phyloP scores from a whole-genome alignment of 2,329 filamentous ascomycete species.

The Orbilia quercus region DNA sequence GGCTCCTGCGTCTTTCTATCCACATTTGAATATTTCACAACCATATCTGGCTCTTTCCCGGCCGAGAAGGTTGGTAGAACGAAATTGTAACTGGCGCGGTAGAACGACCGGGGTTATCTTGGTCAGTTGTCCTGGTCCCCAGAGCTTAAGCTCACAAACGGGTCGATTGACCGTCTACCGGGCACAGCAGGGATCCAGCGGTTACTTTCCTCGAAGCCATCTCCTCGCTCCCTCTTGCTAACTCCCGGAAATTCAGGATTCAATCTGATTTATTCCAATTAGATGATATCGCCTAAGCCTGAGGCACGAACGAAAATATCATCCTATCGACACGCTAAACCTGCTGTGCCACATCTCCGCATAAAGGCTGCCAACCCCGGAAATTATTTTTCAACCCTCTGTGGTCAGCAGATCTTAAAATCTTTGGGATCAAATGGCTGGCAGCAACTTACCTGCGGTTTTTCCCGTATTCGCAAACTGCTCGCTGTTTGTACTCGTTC shows the following conservation, averaged over 20 bases:
- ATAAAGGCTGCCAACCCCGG: slow-evolving; percentile 45
- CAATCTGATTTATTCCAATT: slow-evolving; percentile 34
- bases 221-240: slow-evolving; percentile 2
- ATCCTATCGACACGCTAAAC: slow-evolving; percentile 30
- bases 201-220: not conserved
- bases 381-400: slow-evolving; percentile 29
- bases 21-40: not conserved
- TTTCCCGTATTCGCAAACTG: slow-evolving; percentile 6
- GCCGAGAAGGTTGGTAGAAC: not conserved
- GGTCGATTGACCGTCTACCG: not conserved
- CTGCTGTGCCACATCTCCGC: slow-evolving; percentile 39
- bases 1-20: not conserved
- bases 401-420: slow-evolving; percentile 37
- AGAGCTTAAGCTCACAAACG: too few species aligned
- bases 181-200: slow-evolving; percentile 4
- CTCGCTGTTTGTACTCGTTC: not conserved
- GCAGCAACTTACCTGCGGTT: not conserved
- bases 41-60: not conserved
- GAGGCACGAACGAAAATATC: slow-evolving; percentile 15
- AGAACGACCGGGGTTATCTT: too few species aligned
- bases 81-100: not conserved
- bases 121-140: too few species aligned
- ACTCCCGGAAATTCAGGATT: slow-evolving; percentile 9
- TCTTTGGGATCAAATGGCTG: slow-evolving; percentile 9
- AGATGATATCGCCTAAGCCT: slow-evolving; percentile 14